Conservation (phyloP, 371 early-diverging fungal genomes). For the Basidiobolus meristosporus region DNA sequence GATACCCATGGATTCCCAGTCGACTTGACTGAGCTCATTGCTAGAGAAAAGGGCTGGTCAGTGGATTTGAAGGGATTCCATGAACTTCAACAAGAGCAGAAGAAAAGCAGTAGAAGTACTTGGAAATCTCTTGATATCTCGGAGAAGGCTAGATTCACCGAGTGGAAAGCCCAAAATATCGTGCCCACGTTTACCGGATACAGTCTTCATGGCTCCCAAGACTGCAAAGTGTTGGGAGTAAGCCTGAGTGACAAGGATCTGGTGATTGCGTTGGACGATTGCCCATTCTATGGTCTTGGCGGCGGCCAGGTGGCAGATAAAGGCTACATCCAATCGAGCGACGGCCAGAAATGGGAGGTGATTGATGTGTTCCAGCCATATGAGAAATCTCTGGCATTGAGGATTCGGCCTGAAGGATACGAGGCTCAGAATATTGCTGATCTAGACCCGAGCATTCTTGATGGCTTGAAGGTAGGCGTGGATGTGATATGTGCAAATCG, state of each 20-base stretch:
- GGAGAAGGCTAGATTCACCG: too few species aligned
- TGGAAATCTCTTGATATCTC: too few species aligned
- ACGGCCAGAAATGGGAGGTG: slow-evolving; percentile 23
- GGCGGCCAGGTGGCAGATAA: slow-evolving; percentile 55
- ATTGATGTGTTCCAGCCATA: slow-evolving; percentile 30
- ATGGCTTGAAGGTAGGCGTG: not conserved
- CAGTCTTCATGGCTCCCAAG: slow-evolving; percentile 21
- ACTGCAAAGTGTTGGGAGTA: slow-evolving; percentile 13
- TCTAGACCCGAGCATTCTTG: not conserved
- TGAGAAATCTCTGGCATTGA: slow-evolving; percentile 20
- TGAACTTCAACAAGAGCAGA: too few species aligned
- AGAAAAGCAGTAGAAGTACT: too few species aligned
- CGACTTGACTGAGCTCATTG: slow-evolving; percentile 48
- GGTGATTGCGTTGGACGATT: slow-evolving; percentile 37
- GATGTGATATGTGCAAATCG: slow-evolving; percentile 5
- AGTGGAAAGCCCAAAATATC: too few species aligned
- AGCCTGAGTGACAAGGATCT: slow-evolving; percentile 6
- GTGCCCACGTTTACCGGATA: slow-evolving; percentile 16
- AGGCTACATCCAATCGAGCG: slow-evolving; percentile 21
- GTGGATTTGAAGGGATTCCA: slow-evolving; percentile 19
- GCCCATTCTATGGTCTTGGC: slow-evolving; percentile 53
- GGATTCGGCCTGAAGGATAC: slow-evolving; percentile 5
- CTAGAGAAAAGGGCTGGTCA: slow-evolving; percentile 44
- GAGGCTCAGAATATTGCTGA: not conserved
- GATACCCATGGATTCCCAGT: slow-evolving; percentile 64